These are phyloP conservation scores for Fragaria nilgerrensis DNA, from an alignment of 306 rosid genomes.

Conservation along the genomic window DNA sequence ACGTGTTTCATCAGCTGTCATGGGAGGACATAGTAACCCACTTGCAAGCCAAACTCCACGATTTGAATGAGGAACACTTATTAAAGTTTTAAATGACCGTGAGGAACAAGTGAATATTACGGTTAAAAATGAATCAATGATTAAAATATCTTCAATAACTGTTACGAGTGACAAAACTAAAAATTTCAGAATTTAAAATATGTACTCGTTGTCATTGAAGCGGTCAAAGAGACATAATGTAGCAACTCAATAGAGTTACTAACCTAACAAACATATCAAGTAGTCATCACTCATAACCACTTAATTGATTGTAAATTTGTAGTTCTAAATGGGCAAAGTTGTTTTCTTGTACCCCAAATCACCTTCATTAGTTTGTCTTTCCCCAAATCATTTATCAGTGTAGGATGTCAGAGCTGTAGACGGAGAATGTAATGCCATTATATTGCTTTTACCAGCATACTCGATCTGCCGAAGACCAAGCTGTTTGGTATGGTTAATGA, in stretches of 20 bases:
- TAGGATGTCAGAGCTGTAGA: constrained; percentile 18
- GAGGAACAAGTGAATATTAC: too few species aligned
- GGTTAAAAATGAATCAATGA: too few species aligned
- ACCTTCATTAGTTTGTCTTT: background rate
- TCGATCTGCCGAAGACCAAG: constrained; percentile 3
- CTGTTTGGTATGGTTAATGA: background rate
- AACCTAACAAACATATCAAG: background rate
- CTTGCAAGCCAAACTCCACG: background rate
- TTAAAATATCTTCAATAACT: too few species aligned
- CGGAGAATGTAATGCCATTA: background rate
- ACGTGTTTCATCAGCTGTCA: background rate
- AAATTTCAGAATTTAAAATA: too few species aligned
- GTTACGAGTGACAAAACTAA: rapidly evolving
- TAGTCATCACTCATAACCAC: background rate
- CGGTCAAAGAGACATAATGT: background rate
- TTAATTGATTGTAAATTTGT: background rate
- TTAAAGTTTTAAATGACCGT: background rate
- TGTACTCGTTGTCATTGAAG: background rate
- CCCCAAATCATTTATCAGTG: background rate
- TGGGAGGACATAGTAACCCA: background rate
- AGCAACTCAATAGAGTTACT: background rate
- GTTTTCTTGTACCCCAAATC: constrained; percentile 1
- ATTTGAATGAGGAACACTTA: background rate
- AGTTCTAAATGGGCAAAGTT: background rate
- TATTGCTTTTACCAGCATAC: constrained; percentile 5